Evolutionary conservation across 179 eudicot genomes (phyloP).

Genomic region (Beta lomatogona): DNA sequence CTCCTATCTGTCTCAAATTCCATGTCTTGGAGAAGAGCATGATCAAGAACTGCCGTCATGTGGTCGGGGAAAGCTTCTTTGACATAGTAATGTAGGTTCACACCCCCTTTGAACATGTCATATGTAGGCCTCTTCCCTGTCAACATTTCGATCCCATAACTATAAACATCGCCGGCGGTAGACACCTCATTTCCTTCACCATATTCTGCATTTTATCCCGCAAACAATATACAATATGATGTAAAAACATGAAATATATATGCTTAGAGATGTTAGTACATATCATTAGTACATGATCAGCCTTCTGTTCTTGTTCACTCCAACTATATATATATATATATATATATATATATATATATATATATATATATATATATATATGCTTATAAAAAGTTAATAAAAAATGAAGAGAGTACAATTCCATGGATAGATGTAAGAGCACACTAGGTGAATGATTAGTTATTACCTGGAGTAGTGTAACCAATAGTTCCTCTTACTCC

Average conservation of each 20-base stretch:
- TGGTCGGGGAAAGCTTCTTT: not conserved
- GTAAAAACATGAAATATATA: no score
- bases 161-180: not conserved
- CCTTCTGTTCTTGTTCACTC: no score
- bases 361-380: no score
- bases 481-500: not conserved
- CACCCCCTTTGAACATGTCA: not conserved
- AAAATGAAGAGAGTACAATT: no score
- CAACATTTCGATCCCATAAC: constrained; percentile 3
- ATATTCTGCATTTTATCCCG: not conserved
- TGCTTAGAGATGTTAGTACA: no score
- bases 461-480: not conserved
- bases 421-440: no score
- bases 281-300: no score
- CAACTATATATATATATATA: no score
- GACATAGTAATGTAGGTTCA: not conserved
- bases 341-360: no score
- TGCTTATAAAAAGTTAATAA: no score
- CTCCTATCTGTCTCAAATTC: not conserved
- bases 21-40: not conserved
- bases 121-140: not conserved
- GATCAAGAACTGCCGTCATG: not conserved
- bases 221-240: no score
- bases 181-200: not conserved
- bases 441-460: not conserved